These are phyloP conservation scores for Plectosphaerella sp. DNA, from an alignment of 2,329 filamentous ascomycete species.

Conservation along the genomic window DNA sequence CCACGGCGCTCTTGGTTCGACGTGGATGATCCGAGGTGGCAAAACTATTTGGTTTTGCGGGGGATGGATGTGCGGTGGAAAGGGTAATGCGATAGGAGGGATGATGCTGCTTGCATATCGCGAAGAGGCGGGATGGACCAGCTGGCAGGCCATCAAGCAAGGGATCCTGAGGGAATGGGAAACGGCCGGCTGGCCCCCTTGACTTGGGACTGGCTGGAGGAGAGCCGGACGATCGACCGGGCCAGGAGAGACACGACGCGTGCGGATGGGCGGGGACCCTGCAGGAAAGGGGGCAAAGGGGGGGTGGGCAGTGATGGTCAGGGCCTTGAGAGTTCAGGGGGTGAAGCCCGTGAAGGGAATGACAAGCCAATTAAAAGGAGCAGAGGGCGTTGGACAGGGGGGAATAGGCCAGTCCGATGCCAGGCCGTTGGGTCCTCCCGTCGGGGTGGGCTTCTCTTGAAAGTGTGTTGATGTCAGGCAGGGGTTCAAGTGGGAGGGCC, in stretches of 20 bases:
- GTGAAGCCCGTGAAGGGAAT: background rate
- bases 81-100: too few relatives aligned
- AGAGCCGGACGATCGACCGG: background rate
- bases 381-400: background rate
- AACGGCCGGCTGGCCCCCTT: background rate
- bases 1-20: too few relatives aligned
- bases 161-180: background rate
- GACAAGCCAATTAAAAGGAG: background rate
- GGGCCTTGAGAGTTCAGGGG: too few relatives aligned
- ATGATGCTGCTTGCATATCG: too few relatives aligned
- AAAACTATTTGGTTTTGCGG: too few relatives aligned
- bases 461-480: too few relatives aligned
- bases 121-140: background rate
- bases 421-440: constrained; percentile 1
- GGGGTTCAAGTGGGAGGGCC: too few relatives aligned
- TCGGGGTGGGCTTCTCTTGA: too few relatives aligned
- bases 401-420: constrained; percentile 1
- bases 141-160: background rate
- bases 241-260: background rate
- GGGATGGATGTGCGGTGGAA: too few relatives aligned
- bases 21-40: too few relatives aligned
- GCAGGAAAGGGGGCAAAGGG: background rate
- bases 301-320: background rate
- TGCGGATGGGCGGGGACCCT: background rate
- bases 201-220: background rate